Percentiles rank a stretch among this genome's conserved stretches.
Conservation (phyloP, 192 early-diverging fungal genomes). For the Coemansia sp. region DNA sequence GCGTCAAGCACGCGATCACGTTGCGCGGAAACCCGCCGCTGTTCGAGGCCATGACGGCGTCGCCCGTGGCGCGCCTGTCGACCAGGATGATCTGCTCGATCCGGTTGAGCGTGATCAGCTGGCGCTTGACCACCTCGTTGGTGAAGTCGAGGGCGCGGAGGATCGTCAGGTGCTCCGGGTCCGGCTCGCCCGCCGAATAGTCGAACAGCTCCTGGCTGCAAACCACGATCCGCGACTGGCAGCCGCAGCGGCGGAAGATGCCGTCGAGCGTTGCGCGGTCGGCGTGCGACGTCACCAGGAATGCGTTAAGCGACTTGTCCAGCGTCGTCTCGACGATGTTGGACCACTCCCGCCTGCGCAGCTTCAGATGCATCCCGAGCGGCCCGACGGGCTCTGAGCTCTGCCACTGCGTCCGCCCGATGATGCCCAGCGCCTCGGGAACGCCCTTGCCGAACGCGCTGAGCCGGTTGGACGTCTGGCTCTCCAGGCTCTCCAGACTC, state of each 20-base stretch:
- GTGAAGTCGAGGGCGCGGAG: constrained; percentile 63
- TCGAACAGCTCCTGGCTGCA: constrained; percentile 68
- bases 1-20: constrained; percentile 63
- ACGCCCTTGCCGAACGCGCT: constrained; percentile 72
- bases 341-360: constrained; percentile 61
- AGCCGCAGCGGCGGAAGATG: constrained; percentile 57
- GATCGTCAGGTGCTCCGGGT: constrained; percentile 60
- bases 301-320: constrained; percentile 62
- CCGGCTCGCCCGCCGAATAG: constrained; percentile 67
- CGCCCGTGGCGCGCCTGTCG: constrained; percentile 49
- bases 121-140: constrained; percentile 72
- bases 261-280: constrained; percentile 58
- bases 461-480: constrained; percentile 66
- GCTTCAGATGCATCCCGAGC: constrained; percentile 64
- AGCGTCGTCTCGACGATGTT: constrained; percentile 65
- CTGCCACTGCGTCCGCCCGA: constrained; percentile 51
- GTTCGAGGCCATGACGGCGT: constrained; percentile 53
- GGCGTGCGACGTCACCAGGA: constrained; percentile 68
- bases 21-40: constrained; percentile 61
- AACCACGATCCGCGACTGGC: constrained; percentile 62
- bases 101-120: constrained; percentile 65
- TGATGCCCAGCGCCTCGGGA: constrained; percentile 61
- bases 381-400: constrained; percentile 67
- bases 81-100: constrained; percentile 75
- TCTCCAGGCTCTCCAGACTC: constrained; percentile 56